Percentiles rank a stretch among this genome's conserved stretches.
Conservation (phyloP, 345 rosid species). For the Dimocarpus longan region DNA sequence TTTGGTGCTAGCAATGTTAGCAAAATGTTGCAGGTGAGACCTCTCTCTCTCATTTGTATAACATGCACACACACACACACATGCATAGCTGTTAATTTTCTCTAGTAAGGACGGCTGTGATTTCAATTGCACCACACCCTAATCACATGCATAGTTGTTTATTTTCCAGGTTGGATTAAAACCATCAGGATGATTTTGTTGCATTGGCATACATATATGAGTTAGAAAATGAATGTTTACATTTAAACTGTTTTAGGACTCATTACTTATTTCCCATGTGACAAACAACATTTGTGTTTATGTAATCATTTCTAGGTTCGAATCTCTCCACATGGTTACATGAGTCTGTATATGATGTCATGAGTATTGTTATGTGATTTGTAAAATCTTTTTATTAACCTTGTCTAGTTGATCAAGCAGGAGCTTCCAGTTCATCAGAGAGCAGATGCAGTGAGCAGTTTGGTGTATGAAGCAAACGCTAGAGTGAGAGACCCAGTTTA, state of each 20-base stretch:
- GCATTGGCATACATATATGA: neutral
- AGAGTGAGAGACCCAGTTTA: constrained; percentile 68
- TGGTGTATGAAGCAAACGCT: constrained; percentile 69
- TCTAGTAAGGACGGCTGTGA: neutral
- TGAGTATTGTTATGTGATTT: too few species aligned
- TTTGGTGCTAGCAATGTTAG: constrained; percentile 74
- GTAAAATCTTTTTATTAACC: too few species aligned
- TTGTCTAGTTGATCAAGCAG: constrained; percentile 28
- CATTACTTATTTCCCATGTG: too few species aligned
- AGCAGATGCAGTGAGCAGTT: constrained; percentile 65
- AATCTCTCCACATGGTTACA: neutral
- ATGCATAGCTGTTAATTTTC: too few species aligned
- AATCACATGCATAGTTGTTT: neutral
- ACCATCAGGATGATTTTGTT: too few species aligned
- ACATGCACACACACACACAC: too few species aligned
- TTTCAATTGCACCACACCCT: too few species aligned
- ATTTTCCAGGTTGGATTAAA: too few species aligned
- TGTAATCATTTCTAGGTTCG: neutral
- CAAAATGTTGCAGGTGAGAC: constrained; percentile 66
- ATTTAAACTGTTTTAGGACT: too few species aligned
- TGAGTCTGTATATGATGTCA: neutral
- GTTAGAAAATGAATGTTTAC: too few species aligned
- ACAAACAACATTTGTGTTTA: too few species aligned
- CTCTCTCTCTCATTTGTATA: neutral
- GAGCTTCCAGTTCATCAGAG: constrained; percentile 60